Conservation (phyloP, 2,329 filamentous ascomycete species). For the Truncatella angustata region DNA sequence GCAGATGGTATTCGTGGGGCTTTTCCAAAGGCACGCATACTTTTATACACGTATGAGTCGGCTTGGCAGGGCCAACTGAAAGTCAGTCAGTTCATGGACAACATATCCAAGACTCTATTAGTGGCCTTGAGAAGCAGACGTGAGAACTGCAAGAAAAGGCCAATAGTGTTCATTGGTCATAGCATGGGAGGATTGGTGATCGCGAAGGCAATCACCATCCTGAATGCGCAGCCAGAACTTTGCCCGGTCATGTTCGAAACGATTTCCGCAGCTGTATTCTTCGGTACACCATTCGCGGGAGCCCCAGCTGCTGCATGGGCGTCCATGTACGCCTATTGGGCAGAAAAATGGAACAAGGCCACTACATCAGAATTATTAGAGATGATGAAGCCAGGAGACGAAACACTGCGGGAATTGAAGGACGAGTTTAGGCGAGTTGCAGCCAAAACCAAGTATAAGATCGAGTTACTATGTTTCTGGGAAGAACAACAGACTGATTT, state of each 20-base stretch:
- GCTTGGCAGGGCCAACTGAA: slow-evolving; percentile 38
- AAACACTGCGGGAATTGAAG: slow-evolving; percentile 34
- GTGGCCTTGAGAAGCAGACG: slow-evolving; percentile 24
- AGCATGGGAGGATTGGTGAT: slow-evolving; percentile 44
- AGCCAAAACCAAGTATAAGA: slow-evolving; percentile 32
- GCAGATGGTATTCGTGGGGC: slow-evolving; percentile 34
- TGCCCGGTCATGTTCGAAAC: slow-evolving; percentile 39
- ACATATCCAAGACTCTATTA: slow-evolving; percentile 36
- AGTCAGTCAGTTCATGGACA: slow-evolving; percentile 39
- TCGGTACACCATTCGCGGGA: slow-evolving; percentile 40
- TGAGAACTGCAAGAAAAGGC: slow-evolving; percentile 29
- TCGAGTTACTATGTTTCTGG: slow-evolving; percentile 37
- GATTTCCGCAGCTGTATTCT: slow-evolving; percentile 37
- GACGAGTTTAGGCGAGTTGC: slow-evolving; percentile 37
- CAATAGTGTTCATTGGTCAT: slow-evolving; percentile 41
- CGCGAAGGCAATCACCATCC: slow-evolving; percentile 36
- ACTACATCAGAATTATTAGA: slow-evolving; percentile 36
- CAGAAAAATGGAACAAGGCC: slow-evolving; percentile 30
- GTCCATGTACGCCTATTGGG: slow-evolving; percentile 33
- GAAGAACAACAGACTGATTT: slow-evolving; percentile 39
- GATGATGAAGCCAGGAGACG: slow-evolving; percentile 38
- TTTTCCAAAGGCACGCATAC: slow-evolving; percentile 37
- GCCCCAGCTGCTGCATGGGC: slow-evolving; percentile 34
- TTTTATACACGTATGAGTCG: slow-evolving; percentile 41
- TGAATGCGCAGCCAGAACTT: slow-evolving; percentile 32